Evolutionary conservation across 768 basidiomycete species (phyloP).

Genomic region (Pleurotus platypus): DNA sequence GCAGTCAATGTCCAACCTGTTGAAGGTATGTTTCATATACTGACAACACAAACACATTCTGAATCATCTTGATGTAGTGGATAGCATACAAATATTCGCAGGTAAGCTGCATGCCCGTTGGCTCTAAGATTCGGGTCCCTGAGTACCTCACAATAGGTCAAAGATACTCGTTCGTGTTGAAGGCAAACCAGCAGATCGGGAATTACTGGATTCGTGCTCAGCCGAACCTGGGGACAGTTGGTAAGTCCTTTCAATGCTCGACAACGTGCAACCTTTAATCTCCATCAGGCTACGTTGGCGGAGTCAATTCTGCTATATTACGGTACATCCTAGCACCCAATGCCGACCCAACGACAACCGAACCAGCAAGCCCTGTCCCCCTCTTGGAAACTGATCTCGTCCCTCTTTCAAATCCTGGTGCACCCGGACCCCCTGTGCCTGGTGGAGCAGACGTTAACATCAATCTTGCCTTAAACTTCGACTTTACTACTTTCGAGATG

Average conservation of each 20-base stretch:
- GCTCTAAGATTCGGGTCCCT: too few relatives aligned
- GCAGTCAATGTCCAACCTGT: constrained; percentile 21
- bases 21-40: constrained; percentile 16
- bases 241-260: constrained; percentile 13
- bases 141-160: constrained; percentile 19
- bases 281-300: constrained; percentile 19
- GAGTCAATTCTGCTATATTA: constrained; percentile 38
- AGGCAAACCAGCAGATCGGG: constrained; percentile 32
- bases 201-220: constrained; percentile 40
- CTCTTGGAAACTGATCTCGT: constrained; percentile 29
- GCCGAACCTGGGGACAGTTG: constrained; percentile 16
- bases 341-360: constrained; percentile 24
- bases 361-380: constrained; percentile 12
- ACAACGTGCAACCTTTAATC: constrained; percentile 13
- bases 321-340: constrained; percentile 31
- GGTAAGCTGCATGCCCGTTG: constrained; percentile 22
- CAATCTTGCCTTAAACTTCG: constrained; percentile 19
- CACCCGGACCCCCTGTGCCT: constrained; percentile 26
- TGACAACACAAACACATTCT: too few relatives aligned
- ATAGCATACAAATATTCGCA: constrained; percentile 32
- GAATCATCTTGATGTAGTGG: constrained; percentile 20
- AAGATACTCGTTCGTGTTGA: constrained; percentile 39
- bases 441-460: constrained; percentile 36
- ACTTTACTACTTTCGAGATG: constrained; percentile 20
- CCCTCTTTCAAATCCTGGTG: constrained; percentile 19